Conservation (phyloP, 306 rosid species). For the Cucumis cinereus region DNA sequence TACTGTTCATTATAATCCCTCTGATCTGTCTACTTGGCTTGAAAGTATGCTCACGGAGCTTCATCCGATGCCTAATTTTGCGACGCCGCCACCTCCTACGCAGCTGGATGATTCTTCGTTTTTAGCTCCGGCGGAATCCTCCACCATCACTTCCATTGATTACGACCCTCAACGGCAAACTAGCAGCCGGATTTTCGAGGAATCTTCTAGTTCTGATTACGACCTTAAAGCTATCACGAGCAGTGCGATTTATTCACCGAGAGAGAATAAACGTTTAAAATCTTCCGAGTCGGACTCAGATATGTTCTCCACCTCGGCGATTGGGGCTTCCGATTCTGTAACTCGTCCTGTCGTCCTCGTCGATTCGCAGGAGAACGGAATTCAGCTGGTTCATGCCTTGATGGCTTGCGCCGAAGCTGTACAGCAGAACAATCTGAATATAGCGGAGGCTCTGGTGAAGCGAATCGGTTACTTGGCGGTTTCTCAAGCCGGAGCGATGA, state of each 20-base stretch:
- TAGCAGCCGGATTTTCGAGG: conserved; percentile 21
- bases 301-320: conserved; percentile 7
- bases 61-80: conserved; percentile 30
- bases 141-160: conserved; percentile 41
- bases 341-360: conserved; percentile 44
- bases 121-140: conserved; percentile 37
- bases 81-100: conserved; percentile 3
- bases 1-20: conserved; percentile 60
- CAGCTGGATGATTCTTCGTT: conserved; percentile 8
- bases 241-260: conserved; percentile 32
- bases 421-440: conserved; percentile 33
- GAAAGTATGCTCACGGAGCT: conserved; percentile 52
- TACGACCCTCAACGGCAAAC: conserved; percentile 8
- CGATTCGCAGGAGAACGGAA: conserved; percentile 81
- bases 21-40: conserved; percentile 70
- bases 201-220: conserved; percentile 38
- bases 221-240: conserved; percentile 74
- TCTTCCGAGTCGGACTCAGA: conserved; percentile 18
- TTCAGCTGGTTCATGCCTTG: conserved; percentile 61
- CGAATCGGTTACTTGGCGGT: conserved; percentile 57
- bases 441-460: conserved; percentile 63
- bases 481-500: conserved; percentile 86
- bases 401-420: conserved; percentile 91
- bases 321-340: conserved; percentile 10
- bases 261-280: conserved; percentile 41